These are phyloP conservation scores for Globisporangium cylindrosporum DNA, from an alignment of 352 stramenopile species.

Conservation along the genomic window DNA sequence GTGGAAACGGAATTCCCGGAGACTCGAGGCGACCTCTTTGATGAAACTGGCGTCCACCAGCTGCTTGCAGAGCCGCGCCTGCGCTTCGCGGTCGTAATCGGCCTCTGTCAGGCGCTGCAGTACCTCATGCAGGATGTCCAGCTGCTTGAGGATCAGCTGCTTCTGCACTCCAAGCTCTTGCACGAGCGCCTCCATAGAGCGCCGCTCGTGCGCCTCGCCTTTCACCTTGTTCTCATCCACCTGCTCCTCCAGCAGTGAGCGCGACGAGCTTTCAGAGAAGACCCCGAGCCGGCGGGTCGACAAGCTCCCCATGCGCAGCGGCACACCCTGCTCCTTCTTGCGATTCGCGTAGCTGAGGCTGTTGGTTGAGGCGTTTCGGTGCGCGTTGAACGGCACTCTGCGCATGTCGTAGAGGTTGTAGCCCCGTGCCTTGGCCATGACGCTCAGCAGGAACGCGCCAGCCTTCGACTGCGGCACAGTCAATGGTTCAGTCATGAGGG, in stretches of 20 bases:
- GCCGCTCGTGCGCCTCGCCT: conserved; percentile 2
- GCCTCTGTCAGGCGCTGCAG: conserved; percentile 33
- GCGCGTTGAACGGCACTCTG: conserved; percentile 17
- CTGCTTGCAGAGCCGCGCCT: conserved; percentile 31
- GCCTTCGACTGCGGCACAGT: conserved; percentile 49
- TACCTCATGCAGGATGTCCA: conserved; percentile 33
- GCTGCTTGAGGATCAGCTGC: conserved; percentile 37
- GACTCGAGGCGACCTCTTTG: conserved; percentile 28
- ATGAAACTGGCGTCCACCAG: conserved; percentile 47
- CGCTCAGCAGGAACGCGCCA: conserved; percentile 47
- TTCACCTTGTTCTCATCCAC: conserved; percentile 20
- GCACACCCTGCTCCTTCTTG: conserved; percentile 29
- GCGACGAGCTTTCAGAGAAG: conserved; percentile 7
- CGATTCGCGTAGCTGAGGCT: conserved; percentile 26
- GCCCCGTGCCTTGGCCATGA: conserved; percentile 39
- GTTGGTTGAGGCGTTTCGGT: conserved; percentile 23
- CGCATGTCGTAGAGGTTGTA: conserved; percentile 22
- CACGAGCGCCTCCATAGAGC: conserved; percentile 25
- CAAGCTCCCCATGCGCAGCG: conserved; percentile 21
- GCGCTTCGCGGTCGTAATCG: conserved; percentile 19
- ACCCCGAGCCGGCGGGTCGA: conserved; percentile 16
- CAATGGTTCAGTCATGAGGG: conserved; percentile 3
- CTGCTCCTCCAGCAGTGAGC: conserved; percentile 14
- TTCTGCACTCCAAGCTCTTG: conserved; percentile 29
- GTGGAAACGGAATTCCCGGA: conserved; percentile 75